Evolutionary conservation across 108 stramenopile species (phyloP).

Genomic region (Schizochytrium sp.): DNA sequence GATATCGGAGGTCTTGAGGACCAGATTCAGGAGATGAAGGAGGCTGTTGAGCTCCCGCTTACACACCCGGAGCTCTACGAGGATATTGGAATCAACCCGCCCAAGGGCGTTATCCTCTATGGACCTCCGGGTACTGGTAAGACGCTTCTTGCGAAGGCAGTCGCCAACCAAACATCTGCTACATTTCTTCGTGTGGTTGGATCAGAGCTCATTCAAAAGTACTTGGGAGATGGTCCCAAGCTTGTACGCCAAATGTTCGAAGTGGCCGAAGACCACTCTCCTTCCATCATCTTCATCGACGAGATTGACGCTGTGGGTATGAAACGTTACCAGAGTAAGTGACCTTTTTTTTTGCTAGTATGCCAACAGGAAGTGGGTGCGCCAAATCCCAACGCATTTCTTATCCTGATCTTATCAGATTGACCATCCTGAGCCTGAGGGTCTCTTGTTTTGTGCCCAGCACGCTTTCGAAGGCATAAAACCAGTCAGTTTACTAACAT

Average conservation of each 20-base stretch:
- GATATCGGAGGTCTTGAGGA: constrained; percentile 98
- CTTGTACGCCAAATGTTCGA: constrained; percentile 98
- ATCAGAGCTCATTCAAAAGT: constrained; percentile 98
- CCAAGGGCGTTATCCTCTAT: constrained; percentile 97
- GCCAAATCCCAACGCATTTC: not conserved
- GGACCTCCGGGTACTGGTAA: constrained; percentile 98
- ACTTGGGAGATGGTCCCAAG: constrained; percentile 98
- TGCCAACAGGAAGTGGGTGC: not conserved
- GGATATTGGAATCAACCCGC: constrained; percentile 95
- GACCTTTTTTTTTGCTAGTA: not conserved
- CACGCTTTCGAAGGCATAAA: no score
- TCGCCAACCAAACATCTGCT: constrained; percentile 98
- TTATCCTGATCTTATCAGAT: no score
- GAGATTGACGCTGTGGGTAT: constrained; percentile 98
- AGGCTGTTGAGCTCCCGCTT: constrained; percentile 97
- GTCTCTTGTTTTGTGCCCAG: no score
- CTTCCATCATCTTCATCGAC: constrained; percentile 99
- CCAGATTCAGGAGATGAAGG: constrained; percentile 99
- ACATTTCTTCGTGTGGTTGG: constrained; percentile 97
- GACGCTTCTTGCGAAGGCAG: constrained; percentile 97
- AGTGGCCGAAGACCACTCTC: constrained; percentile 93
- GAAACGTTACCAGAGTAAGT: constrained; percentile 95
- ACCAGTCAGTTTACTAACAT: no score
- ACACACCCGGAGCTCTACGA: constrained; percentile 99
- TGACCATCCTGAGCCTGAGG: no score